Base-by-base conservation (phyloP, 768 basidiomycete genomes). In the Russula dissimulans region DNA sequence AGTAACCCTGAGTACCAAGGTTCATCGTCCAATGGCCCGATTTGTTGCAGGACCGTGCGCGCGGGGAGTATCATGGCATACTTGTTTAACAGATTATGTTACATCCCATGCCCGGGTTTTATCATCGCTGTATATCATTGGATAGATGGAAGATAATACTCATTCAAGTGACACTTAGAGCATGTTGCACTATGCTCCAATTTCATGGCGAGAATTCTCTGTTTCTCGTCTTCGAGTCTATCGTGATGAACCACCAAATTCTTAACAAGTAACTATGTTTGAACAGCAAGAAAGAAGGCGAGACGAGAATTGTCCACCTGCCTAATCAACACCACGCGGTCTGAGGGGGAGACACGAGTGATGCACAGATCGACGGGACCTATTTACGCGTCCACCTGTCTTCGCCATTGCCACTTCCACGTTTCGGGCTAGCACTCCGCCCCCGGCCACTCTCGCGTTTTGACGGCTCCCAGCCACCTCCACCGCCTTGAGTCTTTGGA, bases 1-100 rank as follows among this genome's bases (percentile, higher is more conserved):
- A 39, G 48, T 62, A 15, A 57, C n/a, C n/a, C 48, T 57, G 14
- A 61, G 15, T 68, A 38, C 17, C 41, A 66, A 89, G 89, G 38
- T 97, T 98, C 70, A 70, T 97, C 54, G 89, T 92, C 5, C 95
- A 98, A 70, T 98, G 95, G 95, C 85, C 87, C 18, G 75, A 80
- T 51, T 70, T 86, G 54, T 67, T 79, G 18, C 66, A 73, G 45
- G 71, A 75, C 51, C 69, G 69, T 54, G 68, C 71, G 47, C 75
- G 71, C 41, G 82, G 77, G 31, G 79, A 83, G 62, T 87, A 71
- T 69, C 74, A 70, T 38, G 87, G 84, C 32, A 86, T 85, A 75
- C 75, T 90, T 18, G 84, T 90, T 55, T 90, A 68, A 81, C 22
- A 26, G 22, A 26, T 26, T 26, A 26, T 26, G 22, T 26, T 26